A percentile compares a stretch with the other conserved stretches of the same genome.
Conservation (phyloP, 805 yeast species). For the Blastobotrys chiropterorum region DNA sequence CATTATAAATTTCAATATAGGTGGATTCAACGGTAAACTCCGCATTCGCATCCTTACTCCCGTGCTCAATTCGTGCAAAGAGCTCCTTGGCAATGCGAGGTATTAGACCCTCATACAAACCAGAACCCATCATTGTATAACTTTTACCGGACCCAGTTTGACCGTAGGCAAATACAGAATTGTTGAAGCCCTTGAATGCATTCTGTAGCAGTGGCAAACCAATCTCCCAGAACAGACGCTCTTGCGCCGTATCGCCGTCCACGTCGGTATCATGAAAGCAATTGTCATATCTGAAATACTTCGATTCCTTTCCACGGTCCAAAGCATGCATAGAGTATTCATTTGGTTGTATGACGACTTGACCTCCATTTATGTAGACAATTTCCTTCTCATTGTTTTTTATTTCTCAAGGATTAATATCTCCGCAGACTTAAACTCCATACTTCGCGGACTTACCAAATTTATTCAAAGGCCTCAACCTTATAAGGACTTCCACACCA, state of each 20-base stretch:
- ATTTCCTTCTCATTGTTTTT: constrained; percentile 5
- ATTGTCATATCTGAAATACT: constrained; percentile 43
- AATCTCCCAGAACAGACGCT: constrained; percentile 42
- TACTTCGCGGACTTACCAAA: constrained; percentile 18
- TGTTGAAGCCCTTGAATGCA: constrained; percentile 60
- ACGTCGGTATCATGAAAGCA: constrained; percentile 24
- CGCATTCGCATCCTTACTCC: constrained; percentile 40
- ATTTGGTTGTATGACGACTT: constrained; percentile 10
- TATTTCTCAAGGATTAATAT: background rate
- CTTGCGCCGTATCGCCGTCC: constrained; percentile 44
- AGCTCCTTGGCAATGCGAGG: constrained; percentile 53
- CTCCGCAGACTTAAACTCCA: no score
- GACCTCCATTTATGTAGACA: constrained; percentile 8
- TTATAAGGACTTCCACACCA: constrained; percentile 31
- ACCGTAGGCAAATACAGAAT: constrained; percentile 68
- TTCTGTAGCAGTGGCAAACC: constrained; percentile 56
- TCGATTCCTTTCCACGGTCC: constrained; percentile 33
- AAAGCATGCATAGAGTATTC: background rate
- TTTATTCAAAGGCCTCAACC: constrained; percentile 28
- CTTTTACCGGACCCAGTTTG: constrained; percentile 83
- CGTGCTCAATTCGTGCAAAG: constrained; percentile 37
- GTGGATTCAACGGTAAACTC: constrained; percentile 38
- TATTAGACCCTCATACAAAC: constrained; percentile 53
- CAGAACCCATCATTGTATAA: constrained; percentile 65
- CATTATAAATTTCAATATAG: constrained; percentile 63